Conservation (phyloP, 2,329 filamentous ascomycete genomes). For the Pezicula rhizophila region DNA sequence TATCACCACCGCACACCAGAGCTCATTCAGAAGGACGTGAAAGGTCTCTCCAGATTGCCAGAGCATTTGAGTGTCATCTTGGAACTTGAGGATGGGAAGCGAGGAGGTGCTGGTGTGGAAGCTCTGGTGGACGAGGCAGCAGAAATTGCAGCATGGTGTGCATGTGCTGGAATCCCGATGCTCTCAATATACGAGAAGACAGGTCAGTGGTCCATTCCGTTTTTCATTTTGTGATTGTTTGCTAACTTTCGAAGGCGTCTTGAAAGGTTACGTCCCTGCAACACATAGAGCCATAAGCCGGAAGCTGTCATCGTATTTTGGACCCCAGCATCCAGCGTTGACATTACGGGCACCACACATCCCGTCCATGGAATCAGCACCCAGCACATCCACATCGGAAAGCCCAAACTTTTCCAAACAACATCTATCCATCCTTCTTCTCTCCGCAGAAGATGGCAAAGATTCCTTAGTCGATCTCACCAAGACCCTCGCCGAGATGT, state of each 20-base stretch:
- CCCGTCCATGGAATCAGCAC: slow-evolving; percentile 47
- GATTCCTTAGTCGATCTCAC: slow-evolving; percentile 95
- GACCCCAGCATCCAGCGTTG: slow-evolving; percentile 64
- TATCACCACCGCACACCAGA: slow-evolving; percentile 96
- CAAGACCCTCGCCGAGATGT: slow-evolving; percentile 91
- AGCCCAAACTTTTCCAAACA: slow-evolving; percentile 29
- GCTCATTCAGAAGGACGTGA: slow-evolving; percentile 83
- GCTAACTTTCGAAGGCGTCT: slow-evolving; percentile 52
- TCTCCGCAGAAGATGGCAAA: slow-evolving; percentile 83
- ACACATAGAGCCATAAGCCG: slow-evolving; percentile 73
- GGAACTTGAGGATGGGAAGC: slow-evolving; percentile 62
- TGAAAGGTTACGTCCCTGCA: slow-evolving; percentile 85
- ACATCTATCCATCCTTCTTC: slow-evolving; percentile 61
- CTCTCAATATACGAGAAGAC: slow-evolving; percentile 90
- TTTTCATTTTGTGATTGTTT: background rate
- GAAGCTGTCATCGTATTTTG: slow-evolving; percentile 85
- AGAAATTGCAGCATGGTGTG: slow-evolving; percentile 89
- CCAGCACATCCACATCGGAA: slow-evolving; percentile 37
- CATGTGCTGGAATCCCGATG: slow-evolving; percentile 78
- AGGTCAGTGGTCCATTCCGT: slow-evolving; percentile 47
- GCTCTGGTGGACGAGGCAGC: slow-evolving; percentile 83
- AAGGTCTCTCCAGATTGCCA: slow-evolving; percentile 66
- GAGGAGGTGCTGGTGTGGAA: slow-evolving; percentile 70
- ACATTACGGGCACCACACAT: slow-evolving; percentile 68
- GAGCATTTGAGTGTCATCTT: slow-evolving; percentile 85